Conservation (phyloP, 164 flowering plant genomes). For the Macadamia integrifolia region DNA sequence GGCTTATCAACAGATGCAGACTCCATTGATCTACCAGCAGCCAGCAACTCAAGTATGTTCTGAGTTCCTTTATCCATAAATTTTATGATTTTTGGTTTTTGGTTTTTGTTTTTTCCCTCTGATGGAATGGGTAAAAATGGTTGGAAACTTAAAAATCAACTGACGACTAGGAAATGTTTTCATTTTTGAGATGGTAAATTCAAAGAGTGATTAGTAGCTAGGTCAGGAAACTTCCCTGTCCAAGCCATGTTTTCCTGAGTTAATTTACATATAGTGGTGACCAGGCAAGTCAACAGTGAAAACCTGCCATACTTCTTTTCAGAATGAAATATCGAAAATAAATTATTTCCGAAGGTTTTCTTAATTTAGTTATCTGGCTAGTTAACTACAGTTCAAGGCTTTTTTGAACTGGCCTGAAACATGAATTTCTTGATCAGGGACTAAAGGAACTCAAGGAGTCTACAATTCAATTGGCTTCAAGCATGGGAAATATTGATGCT, state of each 20-base stretch:
- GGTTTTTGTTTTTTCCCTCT: too few relatives aligned
- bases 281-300: neutral
- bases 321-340: neutral
- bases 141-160: too few relatives aligned
- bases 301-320: neutral
- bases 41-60: conserved; percentile 44
- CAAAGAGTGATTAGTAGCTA: too few relatives aligned
- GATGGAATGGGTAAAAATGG: too few relatives aligned
- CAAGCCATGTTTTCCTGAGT: neutral
- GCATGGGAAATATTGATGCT: conserved; percentile 77
- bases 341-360: neutral
- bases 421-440: conserved; percentile 40
- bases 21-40: conserved; percentile 79
- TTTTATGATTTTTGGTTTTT: neutral
- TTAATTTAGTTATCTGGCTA: neutral
- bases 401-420: neutral
- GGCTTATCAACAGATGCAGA: conserved; percentile 92
- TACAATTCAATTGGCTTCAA: conserved; percentile 80
- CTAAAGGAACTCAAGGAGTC: conserved; percentile 83
- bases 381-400: neutral
- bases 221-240: neutral
- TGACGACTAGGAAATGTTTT: too few relatives aligned
- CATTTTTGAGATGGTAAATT: too few relatives aligned
- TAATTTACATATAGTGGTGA: neutral
- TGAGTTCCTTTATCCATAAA: neutral